These are phyloP conservation scores for Puccinellia tenuiflora DNA, from an alignment of 176 grass and related monocot genomes.

Conservation along the genomic window DNA sequence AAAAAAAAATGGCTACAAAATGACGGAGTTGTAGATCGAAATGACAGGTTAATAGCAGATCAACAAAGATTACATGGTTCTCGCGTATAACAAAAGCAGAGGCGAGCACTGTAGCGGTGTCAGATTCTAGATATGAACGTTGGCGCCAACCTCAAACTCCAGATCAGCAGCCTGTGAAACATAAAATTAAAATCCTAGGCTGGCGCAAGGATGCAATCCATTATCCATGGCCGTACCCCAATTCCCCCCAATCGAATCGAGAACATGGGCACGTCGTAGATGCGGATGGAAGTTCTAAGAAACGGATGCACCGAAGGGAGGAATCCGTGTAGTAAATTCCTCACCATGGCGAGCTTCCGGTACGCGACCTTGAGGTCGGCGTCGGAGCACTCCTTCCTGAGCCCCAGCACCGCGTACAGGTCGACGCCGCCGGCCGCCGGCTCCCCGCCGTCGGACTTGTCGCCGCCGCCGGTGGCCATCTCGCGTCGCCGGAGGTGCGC, in stretches of 20 bases:
- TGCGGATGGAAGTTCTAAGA: neutral
- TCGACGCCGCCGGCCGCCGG: conserved; percentile 12
- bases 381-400: conserved; percentile 83
- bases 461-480: conserved; percentile 49
- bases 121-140: neutral
- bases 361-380: conserved; percentile 73
- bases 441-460: conserved; percentile 20
- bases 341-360: conserved; percentile 85
- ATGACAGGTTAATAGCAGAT: neutral
- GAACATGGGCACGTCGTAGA: neutral
- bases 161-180: no score
- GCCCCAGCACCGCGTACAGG: conserved; percentile 76
- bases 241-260: neutral
- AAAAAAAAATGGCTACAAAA: neutral
- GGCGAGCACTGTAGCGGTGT: neutral
- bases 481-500: neutral
- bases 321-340: neutral
- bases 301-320: neutral
- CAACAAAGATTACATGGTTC: neutral
- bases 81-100: neutral
- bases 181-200: neutral
- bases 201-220: neutral
- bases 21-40: neutral
- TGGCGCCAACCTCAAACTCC: conserved; percentile 24
- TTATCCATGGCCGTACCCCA: neutral